Evolutionary conservation across 2,329 filamentous ascomycete genomes (phyloP).

Genomic region (Venturia effusa): DNA sequence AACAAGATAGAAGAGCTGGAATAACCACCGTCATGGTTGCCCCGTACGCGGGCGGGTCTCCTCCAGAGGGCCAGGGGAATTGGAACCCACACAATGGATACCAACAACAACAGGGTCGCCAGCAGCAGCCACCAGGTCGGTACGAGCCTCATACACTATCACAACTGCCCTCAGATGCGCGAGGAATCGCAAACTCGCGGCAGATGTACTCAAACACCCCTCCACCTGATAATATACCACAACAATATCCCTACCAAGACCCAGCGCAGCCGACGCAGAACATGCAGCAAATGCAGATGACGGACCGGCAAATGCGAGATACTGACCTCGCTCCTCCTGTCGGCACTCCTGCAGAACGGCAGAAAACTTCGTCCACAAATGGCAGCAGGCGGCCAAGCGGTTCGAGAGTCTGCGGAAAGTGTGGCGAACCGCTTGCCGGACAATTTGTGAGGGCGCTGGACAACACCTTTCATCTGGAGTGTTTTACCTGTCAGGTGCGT

Average conservation of each 20-base stretch:
- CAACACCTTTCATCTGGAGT: constrained; percentile 92
- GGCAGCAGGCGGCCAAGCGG: constrained; percentile 24
- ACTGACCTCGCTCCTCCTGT: not conserved
- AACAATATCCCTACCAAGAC: constrained; percentile 3
- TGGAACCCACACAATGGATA: constrained; percentile 5
- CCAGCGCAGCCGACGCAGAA: not conserved
- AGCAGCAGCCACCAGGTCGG: not conserved
- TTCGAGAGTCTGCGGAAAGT: constrained; percentile 60
- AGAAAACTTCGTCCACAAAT: constrained; percentile 6
- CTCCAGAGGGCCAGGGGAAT: constrained; percentile 8
- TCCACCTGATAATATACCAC: not conserved
- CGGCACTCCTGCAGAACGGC: not conserved
- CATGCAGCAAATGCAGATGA: not conserved
- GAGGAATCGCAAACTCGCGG: not conserved
- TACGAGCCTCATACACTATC: constrained; percentile 1
- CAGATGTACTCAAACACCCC: constrained; percentile 3
- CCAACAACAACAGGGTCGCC: not conserved
- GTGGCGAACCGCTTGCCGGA: constrained; percentile 74
- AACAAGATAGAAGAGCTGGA: not conserved
- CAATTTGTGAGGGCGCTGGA: constrained; percentile 93
- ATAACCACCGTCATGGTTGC: constrained; percentile 6
- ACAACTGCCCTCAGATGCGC: not conserved
- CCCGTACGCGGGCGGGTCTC: constrained; percentile 11
- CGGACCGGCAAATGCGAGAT: not conserved
- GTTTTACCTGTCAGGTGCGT: constrained; percentile 91